Base-by-base conservation (phyloP, 164 flowering plant species). In the Euptelea pleiosperma region DNA sequence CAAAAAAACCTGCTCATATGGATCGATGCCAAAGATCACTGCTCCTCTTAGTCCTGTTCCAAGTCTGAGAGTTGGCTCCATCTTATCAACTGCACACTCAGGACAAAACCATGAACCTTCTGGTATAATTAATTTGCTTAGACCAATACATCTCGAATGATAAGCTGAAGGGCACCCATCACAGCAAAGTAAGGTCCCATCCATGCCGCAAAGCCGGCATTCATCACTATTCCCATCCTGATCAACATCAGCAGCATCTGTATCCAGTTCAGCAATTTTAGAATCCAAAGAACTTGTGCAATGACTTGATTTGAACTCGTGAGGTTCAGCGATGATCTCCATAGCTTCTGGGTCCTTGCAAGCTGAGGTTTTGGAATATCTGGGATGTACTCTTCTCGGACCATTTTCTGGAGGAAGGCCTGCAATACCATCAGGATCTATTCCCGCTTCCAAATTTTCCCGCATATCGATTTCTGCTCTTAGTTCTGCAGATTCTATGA, bases 111-210 rank as follows among this genome's bases (percentile, higher is more conserved):
- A 94, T 41, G 74, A 34, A 42, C 98, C 99, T 15, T 80, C 78
- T 16, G 97, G 96, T 57, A 94, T 73, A 53, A 29, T 60, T 73
- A 78, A 46, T 73, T 91, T 94, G 74, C 59, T 75, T 53, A 91
- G 73, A 40, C 96, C 96, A 42, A 90, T 80, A 59, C 99, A 94
- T 74, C 99, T 85, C 1, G 96, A 73, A 62, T 94, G 99, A 64
- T 94, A 94, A 18, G 85, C 96, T 29, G 82, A 85, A 40, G 99
- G 99, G 61, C 99, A 94, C 8, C 97, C 99, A 80, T 94, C 99
- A 78, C 99, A 94, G 48, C 97, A 91, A 51, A 94, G 76, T 73
- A 94, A 70, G 12, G 78, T 89, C 61, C 99, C 99, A 67, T 89
- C 97, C 99, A 94, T 91, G 52, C 96, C 96, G 71, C 99, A 94